These are phyloP conservation scores for Termitomyces sp. DNA, from an alignment of 768 basidiomycete species.

Conservation along the genomic window DNA sequence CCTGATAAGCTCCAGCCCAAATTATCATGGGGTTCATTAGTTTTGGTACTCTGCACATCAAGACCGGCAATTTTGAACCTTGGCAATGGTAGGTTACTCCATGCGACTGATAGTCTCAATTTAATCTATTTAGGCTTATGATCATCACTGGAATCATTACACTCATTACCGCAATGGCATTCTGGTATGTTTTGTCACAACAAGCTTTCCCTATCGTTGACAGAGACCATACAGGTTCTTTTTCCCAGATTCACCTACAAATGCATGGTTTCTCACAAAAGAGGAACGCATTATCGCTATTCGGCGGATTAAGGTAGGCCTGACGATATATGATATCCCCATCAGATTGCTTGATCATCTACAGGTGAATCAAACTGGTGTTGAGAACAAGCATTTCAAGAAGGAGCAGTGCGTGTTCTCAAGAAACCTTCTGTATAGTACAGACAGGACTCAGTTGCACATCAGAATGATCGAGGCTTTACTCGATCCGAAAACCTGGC, in stretches of 20 bases:
- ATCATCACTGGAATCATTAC: conserved; percentile 63
- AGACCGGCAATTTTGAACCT: conserved; percentile 50
- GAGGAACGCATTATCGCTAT: conserved; percentile 63
- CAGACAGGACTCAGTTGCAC: neutral
- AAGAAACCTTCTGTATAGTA: neutral
- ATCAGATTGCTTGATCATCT: neutral
- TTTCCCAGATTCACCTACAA: conserved; percentile 74
- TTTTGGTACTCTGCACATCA: conserved; percentile 62
- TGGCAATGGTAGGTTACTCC: conserved; percentile 62
- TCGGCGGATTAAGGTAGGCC: conserved; percentile 52
- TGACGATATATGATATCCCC: neutral
- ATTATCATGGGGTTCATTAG: conserved; percentile 66
- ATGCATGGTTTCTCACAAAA: conserved; percentile 66
- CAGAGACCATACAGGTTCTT: conserved; percentile 39
- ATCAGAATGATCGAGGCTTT: conserved; percentile 65
- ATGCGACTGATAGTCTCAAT: neutral
- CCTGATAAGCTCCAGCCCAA: conserved; percentile 42
- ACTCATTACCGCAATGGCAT: conserved; percentile 42
- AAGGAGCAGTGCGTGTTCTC: conserved; percentile 57
- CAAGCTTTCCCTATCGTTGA: neutral
- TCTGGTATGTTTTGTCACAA: conserved; percentile 39
- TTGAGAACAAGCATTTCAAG: conserved; percentile 81
- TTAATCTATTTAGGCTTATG: conserved; percentile 46
- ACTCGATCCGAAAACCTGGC: conserved; percentile 68
- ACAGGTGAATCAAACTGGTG: conserved; percentile 51